Base-by-base conservation (phyloP, 352 stramenopile species). In the Globisporangium alternatum region DNA sequence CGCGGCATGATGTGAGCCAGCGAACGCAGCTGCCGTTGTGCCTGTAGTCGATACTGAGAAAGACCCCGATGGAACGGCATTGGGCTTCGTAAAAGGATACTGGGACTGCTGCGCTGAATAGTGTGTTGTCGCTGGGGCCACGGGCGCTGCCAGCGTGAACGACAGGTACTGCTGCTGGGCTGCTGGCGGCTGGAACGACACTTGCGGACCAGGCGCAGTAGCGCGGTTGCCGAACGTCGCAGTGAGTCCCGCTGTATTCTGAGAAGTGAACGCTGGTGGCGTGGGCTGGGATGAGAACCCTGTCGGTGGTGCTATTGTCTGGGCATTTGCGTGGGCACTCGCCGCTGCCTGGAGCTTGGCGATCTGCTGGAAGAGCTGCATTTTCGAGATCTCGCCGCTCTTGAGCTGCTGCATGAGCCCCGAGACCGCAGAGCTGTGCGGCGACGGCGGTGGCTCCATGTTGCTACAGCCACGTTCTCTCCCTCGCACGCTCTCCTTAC, bases 331-430 rank as follows among this genome's bases (percentile, higher is more conserved):
- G 28, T 44, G 63, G 28, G 9, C 51, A 12, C 65, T 25, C 5
- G 55, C 62, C 25, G 56, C 39, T 0, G 67, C 64, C 66, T 91
- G 83, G 4, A 94, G 83, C 64, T 80, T 84, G 28, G 86, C 86
- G 28, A 94, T 82, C 60, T 91, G 78, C 67, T 93, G 80, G 70
- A 94, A 94, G 53, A 94, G 75, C 67, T 94, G 78, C 76, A 90
- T 89, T 62, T 91, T 92, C 44, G 83, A 89, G 69, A 94, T 94
- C 60, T 91, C 82, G 22, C 86, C 86, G 58, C 67, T 88, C 67
- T 94, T 94, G 39, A 94, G 77, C 68, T 93, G 84, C 68, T 91
- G 81, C 80, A 94, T 89, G 62, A 93, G 79, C 43, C 65, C 78
- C 9, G 83, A 89, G 56, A 94, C 80, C 7, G 76, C 82, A 17